These are phyloP conservation scores for Mycena belliarum DNA, from an alignment of 768 basidiomycete genomes.

Conservation along the genomic window DNA sequence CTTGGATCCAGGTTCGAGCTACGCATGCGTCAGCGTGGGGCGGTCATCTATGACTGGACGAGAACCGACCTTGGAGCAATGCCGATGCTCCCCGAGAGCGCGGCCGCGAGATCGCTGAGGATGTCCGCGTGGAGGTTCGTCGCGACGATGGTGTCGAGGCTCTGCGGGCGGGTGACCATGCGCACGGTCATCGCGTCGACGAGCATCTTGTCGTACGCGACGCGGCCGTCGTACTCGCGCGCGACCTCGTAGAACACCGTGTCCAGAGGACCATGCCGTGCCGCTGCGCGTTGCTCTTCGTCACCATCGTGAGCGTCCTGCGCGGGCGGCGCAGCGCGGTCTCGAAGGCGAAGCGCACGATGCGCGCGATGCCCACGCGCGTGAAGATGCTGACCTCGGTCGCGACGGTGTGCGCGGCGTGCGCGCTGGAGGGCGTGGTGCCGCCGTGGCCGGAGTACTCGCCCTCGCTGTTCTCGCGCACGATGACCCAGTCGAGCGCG, in stretches of 20 bases:
- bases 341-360: slow-evolving; percentile 55
- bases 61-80: slow-evolving; percentile 64
- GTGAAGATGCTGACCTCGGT: slow-evolving; percentile 47
- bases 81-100: slow-evolving; percentile 55
- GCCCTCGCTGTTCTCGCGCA: slow-evolving; percentile 59
- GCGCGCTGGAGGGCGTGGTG: slow-evolving; percentile 41
- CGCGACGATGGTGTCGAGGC: slow-evolving; percentile 56
- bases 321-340: slow-evolving; percentile 48
- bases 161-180: slow-evolving; percentile 51
- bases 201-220: slow-evolving; percentile 48
- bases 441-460: slow-evolving; percentile 55
- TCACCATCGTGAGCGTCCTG: slow-evolving; percentile 53
- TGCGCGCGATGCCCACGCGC: slow-evolving; percentile 47
- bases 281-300: slow-evolving; percentile 52
- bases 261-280: slow-evolving; percentile 52
- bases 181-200: slow-evolving; percentile 52
- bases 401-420: slow-evolving; percentile 44
- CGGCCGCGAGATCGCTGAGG: slow-evolving; percentile 56
- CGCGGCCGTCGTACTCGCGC: slow-evolving; percentile 49
- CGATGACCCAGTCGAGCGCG: slow-evolving; percentile 52
- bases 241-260: slow-evolving; percentile 47
- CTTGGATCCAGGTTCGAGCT: slow-evolving; percentile 46
- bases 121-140: slow-evolving; percentile 60
- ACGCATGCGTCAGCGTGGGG: too few species aligned
- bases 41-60: too few species aligned